A percentile compares a stretch with the other conserved stretches of the same genome.
phyloP scores from a whole-genome alignment of 2,329 filamentous ascomycete species.

The Cercospora janseana region DNA sequence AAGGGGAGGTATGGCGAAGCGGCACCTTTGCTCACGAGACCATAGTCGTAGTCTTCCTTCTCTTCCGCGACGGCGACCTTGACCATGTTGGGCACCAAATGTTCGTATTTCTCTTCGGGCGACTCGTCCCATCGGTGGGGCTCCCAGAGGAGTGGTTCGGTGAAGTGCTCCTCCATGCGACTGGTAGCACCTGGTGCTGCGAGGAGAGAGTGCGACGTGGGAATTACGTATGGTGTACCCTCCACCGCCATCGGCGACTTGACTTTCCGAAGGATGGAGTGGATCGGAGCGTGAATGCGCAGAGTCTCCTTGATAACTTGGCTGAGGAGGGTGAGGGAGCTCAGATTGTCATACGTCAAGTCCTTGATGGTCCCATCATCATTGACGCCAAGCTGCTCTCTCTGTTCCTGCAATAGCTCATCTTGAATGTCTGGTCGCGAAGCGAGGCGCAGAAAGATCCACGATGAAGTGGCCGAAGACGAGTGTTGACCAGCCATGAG shows the following conservation, averaged over 20 bases:
- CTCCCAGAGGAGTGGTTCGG: constrained; percentile 78
- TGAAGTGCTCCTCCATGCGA: constrained; percentile 71
- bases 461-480: constrained; percentile 77
- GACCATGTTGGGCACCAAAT: constrained; percentile 31
- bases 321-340: constrained; percentile 75
- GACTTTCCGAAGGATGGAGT: constrained; percentile 91
- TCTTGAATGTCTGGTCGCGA: constrained; percentile 74
- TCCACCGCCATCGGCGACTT: constrained; percentile 82
- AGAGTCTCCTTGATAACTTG: constrained; percentile 90
- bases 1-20: constrained; percentile 90
- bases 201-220: constrained; percentile 75
- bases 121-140: constrained; percentile 84
- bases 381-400: constrained; percentile 67
- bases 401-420: constrained; percentile 80
- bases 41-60: constrained; percentile 91
- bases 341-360: constrained; percentile 73
- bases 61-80: constrained; percentile 46
- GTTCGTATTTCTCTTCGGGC: constrained; percentile 44
- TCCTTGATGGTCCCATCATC: constrained; percentile 56
- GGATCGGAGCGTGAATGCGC: constrained; percentile 85
- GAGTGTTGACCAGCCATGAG: constrained; percentile 92
- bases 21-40: constrained; percentile 85
- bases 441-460: constrained; percentile 80
- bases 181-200: constrained; percentile 81
- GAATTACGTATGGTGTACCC: constrained; percentile 78